Percentiles rank a stretch among this genome's conserved stretches.
Conservation (phyloP, 2,329 filamentous ascomycete species). For the Curvularia spicifera region DNA sequence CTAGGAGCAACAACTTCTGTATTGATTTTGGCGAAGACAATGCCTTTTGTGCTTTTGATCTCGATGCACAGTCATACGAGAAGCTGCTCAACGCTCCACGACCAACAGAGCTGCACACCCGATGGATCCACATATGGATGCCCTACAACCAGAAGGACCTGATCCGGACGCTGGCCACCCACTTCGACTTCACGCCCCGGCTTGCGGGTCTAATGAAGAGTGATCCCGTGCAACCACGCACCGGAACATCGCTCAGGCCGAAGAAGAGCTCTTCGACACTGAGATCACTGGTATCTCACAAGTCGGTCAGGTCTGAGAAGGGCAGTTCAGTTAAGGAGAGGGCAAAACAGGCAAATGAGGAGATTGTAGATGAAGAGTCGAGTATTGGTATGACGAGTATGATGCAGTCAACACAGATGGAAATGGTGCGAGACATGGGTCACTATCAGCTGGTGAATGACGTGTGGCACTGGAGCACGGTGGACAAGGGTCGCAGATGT, state of each 20-base stretch:
- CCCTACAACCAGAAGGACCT: conserved; percentile 65
- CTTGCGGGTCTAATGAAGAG: conserved; percentile 69
- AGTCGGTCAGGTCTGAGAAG: conserved; percentile 33
- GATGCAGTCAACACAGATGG: conserved; percentile 47
- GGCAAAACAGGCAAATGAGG: conserved; percentile 21
- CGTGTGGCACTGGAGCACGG: conserved; percentile 77
- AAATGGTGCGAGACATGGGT: conserved; percentile 51
- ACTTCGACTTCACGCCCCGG: conserved; percentile 73
- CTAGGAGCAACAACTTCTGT: conserved; percentile 64
- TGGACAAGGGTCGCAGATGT: conserved; percentile 72
- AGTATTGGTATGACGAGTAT: conserved; percentile 45
- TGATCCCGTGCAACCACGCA: conserved; percentile 53
- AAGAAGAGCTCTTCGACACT: conserved; percentile 45
- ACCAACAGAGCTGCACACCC: conserved; percentile 60
- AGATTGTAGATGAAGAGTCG: conserved; percentile 40
- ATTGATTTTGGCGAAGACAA: conserved; percentile 67
- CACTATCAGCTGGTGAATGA: conserved; percentile 69
- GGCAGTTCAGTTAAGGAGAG: conserved; percentile 23
- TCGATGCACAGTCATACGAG: conserved; percentile 55
- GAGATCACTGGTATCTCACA: conserved; percentile 37
- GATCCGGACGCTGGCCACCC: conserved; percentile 62
- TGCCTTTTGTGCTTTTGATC: conserved; percentile 64
- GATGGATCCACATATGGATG: conserved; percentile 80
- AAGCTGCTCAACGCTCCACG: conserved; percentile 49
- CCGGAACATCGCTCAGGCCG: conserved; percentile 19